Evolutionary conservation across 805 yeast genomes (phyloP).

Genomic region (Saturnispora sekii): DNA sequence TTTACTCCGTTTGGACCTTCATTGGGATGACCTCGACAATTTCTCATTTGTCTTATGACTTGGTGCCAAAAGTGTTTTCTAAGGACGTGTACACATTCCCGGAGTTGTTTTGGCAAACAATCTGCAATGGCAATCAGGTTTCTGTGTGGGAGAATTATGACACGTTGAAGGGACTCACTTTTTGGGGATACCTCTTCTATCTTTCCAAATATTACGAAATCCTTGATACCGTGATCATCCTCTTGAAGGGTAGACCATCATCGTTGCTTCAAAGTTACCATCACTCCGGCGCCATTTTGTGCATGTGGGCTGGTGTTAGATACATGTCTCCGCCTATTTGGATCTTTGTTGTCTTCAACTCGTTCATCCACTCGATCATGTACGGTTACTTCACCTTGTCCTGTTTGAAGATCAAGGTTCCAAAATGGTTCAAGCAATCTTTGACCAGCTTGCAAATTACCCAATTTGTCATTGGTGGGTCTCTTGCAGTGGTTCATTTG

Average conservation of each 20-base stretch:
- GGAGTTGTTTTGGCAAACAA: constrained; percentile 47
- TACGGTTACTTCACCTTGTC: constrained; percentile 58
- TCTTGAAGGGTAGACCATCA: constrained; percentile 58
- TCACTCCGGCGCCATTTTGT: constrained; percentile 72
- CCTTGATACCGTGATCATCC: constrained; percentile 55
- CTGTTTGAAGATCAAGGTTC: constrained; percentile 49
- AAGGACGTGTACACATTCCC: constrained; percentile 16
- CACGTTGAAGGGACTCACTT: constrained; percentile 34
- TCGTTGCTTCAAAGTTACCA: constrained; percentile 64
- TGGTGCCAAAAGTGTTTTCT: constrained; percentile 23
- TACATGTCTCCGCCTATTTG: constrained; percentile 67
- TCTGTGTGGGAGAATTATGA: constrained; percentile 42
- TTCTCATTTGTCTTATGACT: constrained; percentile 20
- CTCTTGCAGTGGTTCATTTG: constrained; percentile 53
- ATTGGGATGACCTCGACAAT: constrained; percentile 52
- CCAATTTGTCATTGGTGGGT: constrained; percentile 62
- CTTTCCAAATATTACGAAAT: constrained; percentile 65
- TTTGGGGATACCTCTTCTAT: constrained; percentile 59
- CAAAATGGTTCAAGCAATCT: constrained; percentile 43
- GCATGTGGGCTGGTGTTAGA: constrained; percentile 73
- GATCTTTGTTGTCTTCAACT: constrained; percentile 72
- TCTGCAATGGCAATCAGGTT: constrained; percentile 40
- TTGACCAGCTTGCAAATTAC: constrained; percentile 60
- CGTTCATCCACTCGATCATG: constrained; percentile 70
- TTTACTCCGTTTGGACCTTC: constrained; percentile 64